Percentiles rank a stretch among this genome's conserved stretches.
Evolutionary conservation across 768 basidiomycete genomes (phyloP).

Genomic region (Leucosporidium creatinivorum): DNA sequence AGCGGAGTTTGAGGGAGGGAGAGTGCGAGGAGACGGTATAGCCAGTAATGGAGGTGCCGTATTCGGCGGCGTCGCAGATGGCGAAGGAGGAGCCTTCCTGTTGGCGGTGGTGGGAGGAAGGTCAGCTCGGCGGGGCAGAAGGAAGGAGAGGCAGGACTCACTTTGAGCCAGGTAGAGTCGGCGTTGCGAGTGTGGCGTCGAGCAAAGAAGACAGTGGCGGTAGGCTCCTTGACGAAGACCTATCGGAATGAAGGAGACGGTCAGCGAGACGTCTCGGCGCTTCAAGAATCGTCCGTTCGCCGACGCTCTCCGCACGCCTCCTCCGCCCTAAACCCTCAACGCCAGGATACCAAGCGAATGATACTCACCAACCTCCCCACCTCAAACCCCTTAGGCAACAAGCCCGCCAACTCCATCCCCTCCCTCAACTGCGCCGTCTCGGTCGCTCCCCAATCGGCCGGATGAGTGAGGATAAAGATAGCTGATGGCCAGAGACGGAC

Average conservation of each 20-base stretch:
- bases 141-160: neutral
- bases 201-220: slow-evolving; percentile 1
- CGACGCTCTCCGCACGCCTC: no score
- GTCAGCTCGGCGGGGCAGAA: neutral
- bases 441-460: neutral
- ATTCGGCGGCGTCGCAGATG: slow-evolving; percentile 12
- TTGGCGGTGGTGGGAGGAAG: neutral
- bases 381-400: neutral
- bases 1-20: neutral
- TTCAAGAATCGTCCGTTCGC: no score
- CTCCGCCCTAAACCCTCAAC: no score
- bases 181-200: neutral
- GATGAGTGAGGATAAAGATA: slow-evolving; percentile 13
- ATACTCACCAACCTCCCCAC: slow-evolving; percentile 7
- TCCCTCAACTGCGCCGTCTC: slow-evolving; percentile 7
- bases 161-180: slow-evolving; percentile 9
- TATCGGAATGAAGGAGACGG: neutral
- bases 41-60: slow-evolving; percentile 15
- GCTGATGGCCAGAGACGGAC: slow-evolving; percentile 4
- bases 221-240: slow-evolving; percentile 21
- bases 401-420: neutral
- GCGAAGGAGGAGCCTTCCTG: slow-evolving; percentile 9
- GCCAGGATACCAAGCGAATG: no score
- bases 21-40: neutral
- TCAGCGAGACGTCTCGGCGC: neutral